phyloP scores from a whole-genome alignment of 2,329 filamentous ascomycete species.

The Botryotinia convoluta region DNA sequence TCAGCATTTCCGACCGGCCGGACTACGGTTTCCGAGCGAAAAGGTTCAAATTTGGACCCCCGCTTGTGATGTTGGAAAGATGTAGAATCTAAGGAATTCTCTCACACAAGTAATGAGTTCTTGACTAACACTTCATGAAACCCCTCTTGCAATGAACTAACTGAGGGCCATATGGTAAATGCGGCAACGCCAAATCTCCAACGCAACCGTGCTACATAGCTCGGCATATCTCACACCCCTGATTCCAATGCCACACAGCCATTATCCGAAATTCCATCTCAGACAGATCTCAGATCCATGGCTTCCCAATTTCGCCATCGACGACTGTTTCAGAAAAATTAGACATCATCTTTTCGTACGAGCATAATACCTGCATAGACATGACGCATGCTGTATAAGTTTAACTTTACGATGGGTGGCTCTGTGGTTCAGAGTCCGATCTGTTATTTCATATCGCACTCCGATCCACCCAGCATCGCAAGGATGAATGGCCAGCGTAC shows the following conservation, averaged over 20 bases:
- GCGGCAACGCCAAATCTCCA: not conserved
- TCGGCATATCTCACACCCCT: not conserved
- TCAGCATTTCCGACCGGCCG: not conserved
- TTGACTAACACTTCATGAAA: not conserved
- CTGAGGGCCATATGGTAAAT: not conserved
- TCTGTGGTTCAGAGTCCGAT: slow-evolving; percentile 1
- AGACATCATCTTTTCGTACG: not conserved
- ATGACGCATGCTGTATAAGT: not conserved
- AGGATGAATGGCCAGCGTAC: not conserved
- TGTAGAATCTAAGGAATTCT: not conserved
- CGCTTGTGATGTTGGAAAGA: not conserved
- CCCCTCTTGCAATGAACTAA: not conserved
- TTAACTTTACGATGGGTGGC: slow-evolving; percentile 1
- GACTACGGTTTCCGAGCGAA: not conserved
- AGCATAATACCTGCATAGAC: not conserved
- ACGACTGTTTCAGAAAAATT: not conserved
- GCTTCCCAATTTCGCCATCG: slow-evolving; percentile 1
- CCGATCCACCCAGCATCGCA: not conserved
- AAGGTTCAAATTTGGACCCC: not conserved
- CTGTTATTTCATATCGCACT: not conserved
- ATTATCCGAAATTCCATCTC: not conserved
- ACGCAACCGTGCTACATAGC: not conserved
- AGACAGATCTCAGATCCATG: slow-evolving; percentile 2
- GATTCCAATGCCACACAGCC: not conserved
- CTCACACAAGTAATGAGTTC: not conserved